phyloP scores from a whole-genome alignment of 1,139 yeast genomes.

The Geotrichum restrictum region DNA sequence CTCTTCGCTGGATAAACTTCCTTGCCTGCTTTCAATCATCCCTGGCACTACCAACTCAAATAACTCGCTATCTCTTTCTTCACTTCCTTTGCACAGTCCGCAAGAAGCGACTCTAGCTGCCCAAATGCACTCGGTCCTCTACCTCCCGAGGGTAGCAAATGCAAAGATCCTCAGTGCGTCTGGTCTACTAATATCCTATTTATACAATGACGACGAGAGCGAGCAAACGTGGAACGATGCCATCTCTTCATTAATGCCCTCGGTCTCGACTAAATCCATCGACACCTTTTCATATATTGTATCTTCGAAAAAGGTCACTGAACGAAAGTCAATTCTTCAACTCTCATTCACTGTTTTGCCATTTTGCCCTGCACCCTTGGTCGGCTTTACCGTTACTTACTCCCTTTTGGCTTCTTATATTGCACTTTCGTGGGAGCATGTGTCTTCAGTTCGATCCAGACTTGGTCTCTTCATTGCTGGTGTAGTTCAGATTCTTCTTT shows the following conservation, averaged over 20 bases:
- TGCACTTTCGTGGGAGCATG: constrained; percentile 49
- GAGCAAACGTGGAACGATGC: constrained; percentile 19
- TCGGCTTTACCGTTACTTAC: constrained; percentile 30
- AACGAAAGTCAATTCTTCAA: neutral
- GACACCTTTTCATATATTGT: constrained; percentile 6
- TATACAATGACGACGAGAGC: constrained; percentile 21
- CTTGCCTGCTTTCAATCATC: constrained; percentile 16
- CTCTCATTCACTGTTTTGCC: constrained; percentile 1
- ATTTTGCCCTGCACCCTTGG: neutral
- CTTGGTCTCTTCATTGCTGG: constrained; percentile 62
- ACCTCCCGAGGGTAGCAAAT: constrained; percentile 13
- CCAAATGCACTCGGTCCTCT: constrained; percentile 17
- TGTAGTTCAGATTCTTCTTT: constrained; percentile 47
- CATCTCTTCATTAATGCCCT: constrained; percentile 4
- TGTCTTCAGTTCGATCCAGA: constrained; percentile 55
- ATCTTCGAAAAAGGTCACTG: neutral
- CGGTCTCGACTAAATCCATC: constrained; percentile 1
- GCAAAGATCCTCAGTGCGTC: constrained; percentile 18
- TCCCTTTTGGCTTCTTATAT: constrained; percentile 38
- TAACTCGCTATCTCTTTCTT: constrained; percentile 1
- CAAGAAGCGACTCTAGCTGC: constrained; percentile 22
- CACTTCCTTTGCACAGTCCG: constrained; percentile 11
- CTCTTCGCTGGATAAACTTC: neutral
- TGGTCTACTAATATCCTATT: constrained; percentile 27
- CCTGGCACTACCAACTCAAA: neutral